Evolutionary conservation across 78 protist species (phyloP), one percentile per base, ranked within the genome.

Genomic region (Dictyostelium citrinum): DNA sequence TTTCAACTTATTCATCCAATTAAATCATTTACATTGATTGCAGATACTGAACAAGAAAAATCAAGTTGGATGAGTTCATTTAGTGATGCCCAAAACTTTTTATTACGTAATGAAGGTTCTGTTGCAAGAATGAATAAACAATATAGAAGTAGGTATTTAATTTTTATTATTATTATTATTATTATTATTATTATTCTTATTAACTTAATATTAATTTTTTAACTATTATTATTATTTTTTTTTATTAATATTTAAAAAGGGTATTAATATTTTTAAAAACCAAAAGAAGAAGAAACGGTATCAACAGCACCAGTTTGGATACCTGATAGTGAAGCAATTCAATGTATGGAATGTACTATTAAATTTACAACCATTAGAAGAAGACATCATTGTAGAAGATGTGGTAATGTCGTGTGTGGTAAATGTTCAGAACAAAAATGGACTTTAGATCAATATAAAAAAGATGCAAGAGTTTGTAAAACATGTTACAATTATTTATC

Each of bases 331-430:
- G 90, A 82, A 16, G 90, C 90, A 29, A 17, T 64, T 2, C 81
- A 91, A 68, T 91, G 95, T 74, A 83, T 91, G 91, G 82, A 77
- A 35, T 91, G 95, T 39, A 60, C 29, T 27, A 74, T 64, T 46
- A 91, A 83, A 46, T 91, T 91, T 79, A 91, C 90, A 20, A 37
- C 90, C 2, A 77, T 91, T 17, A 74, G 90, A 79, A 91, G 95
- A 79, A 91, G 95, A 78, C 95, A 91, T 55, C 95, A 91, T 49
- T 91, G 95, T 37, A 74, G 95, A 61, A 75, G 83, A 61, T 91
- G 95, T 78, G 95, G 95, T 39, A 91, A 77, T 45, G 90, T 91
- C 8, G 95, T 91, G 1, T 91, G 95, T 91, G 95, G 95, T 37
- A 83, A 82, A 45, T 91, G 95, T 78, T 83, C 91, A 6, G 91